A percentile compares a stretch with the other conserved stretches of the same genome.
Evolutionary conservation across 2,329 filamentous ascomycete species (phyloP).

Genomic region (Rutstroemia sydowiana): DNA sequence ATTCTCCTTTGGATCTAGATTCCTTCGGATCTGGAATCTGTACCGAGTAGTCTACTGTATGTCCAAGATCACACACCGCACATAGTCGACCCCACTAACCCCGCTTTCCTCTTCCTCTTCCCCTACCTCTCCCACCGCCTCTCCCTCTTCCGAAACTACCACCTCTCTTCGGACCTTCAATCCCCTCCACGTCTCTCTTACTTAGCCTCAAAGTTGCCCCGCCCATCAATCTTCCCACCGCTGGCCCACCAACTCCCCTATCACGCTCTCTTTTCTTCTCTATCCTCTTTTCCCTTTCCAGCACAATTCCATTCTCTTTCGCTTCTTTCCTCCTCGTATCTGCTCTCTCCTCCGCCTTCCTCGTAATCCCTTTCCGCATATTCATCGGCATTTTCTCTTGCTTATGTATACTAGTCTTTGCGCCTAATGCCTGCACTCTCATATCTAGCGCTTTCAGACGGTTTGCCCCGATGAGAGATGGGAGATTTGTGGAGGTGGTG

Average conservation of each 20-base stretch:
- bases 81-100: not conserved
- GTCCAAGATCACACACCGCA: not conserved
- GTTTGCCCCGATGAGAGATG: conserved; percentile 51
- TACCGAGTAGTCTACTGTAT: not conserved
- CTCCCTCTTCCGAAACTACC: conserved; percentile 29
- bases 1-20: not conserved
- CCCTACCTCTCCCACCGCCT: conserved; percentile 12
- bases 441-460: conserved; percentile 78
- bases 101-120: not conserved
- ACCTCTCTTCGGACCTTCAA: conserved; percentile 47
- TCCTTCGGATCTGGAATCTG: not conserved
- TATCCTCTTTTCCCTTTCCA: conserved; percentile 51
- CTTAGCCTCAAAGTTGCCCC: conserved; percentile 69
- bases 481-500: conserved; percentile 35
- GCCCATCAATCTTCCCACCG: conserved; percentile 71
- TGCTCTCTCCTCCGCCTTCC: conserved; percentile 59
- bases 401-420: conserved; percentile 64
- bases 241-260: conserved; percentile 62
- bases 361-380: conserved; percentile 75
- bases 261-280: conserved; percentile 43
- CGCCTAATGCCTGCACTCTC: conserved; percentile 72
- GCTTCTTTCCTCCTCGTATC: conserved; percentile 68
- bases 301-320: conserved; percentile 80
- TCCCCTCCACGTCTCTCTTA: conserved; percentile 65
- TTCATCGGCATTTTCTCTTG: conserved; percentile 87